Evolutionary conservation across 2,329 filamentous ascomycete species (phyloP), one percentile per base, ranked within the genome.

Genomic region (Ambrosiella xylebori): DNA sequence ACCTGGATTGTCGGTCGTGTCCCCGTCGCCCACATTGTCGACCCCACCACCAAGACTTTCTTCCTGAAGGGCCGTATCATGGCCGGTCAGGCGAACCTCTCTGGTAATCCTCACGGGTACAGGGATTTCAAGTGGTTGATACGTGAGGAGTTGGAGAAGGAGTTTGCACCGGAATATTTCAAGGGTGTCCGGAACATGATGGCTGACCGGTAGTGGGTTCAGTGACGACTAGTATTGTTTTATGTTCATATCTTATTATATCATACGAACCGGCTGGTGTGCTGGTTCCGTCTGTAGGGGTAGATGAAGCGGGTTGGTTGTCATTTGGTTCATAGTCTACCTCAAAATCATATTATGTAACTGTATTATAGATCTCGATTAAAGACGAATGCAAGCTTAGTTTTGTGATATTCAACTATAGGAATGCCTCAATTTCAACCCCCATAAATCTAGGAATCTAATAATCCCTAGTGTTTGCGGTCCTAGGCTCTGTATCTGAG

Each of bases 21-120:
- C 60, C 93, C 93, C 9, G 79, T 96, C 60, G 91, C 90, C 35
- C 86, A 96, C 71, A 73, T 86, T 66, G 76, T 86, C 63, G 64
- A 68, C 63, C 71, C 76, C 59, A 88, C 87, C 57, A 79, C 85
- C 66, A 96, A 95, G 77, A 84, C 83, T 1, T 98, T 98, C 71
- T 96, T 95, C 77, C 81, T 97, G 76, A 97, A 97, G 76, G 87
- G 82, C 55, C 81, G 93, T 62, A 97, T 98, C 69, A 88, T 97
- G 86, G 88, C 90, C 39, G 93, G 93, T n/a, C 93, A 97, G 73
- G 88, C 85, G 37, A 80, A 95, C 69, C 70, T 97, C 56, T 74
- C 75, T 62, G 76, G 74, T 60, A 95, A 93, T 71, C 73, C 74
- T 61, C 77, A 86, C 59, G 86, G 84, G 5, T 75, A 93, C 57